Conservation (phyloP, 176 grass and related monocot species). For the Avena sativa region DNA sequence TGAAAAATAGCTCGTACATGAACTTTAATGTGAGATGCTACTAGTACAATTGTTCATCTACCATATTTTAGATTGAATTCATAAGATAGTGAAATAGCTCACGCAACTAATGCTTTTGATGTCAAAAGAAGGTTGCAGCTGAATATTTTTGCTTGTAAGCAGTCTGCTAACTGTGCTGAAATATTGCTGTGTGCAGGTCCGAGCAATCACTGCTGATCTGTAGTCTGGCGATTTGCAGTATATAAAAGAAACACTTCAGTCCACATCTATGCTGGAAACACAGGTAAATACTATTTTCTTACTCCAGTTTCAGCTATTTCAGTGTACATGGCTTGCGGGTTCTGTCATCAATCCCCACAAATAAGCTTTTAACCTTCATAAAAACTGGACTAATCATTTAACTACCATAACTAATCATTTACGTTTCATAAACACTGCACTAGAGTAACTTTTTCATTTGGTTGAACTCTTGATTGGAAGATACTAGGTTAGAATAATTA, state of each 20-base stretch:
- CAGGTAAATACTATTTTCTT: slow-evolving; percentile 43
- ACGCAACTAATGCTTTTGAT: not conserved
- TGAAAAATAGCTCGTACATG: too few species aligned
- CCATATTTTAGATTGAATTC: too few species aligned
- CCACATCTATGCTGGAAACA: slow-evolving; percentile 62
- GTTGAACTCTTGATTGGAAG: not conserved
- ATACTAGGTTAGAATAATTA: not conserved
- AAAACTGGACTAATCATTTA: not conserved
- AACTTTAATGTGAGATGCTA: too few species aligned
- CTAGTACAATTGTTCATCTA: too few species aligned
- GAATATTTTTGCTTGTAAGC: too few species aligned
- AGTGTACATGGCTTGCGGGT: not conserved
- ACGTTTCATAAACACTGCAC: not conserved
- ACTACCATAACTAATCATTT: too few species aligned
- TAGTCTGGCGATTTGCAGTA: slow-evolving; percentile 54
- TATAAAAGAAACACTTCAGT: slow-evolving; percentile 61
- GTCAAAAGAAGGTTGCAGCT: not conserved
- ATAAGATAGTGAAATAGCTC: too few species aligned
- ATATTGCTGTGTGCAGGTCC: slow-evolving; percentile 54
- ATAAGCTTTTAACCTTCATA: not conserved
- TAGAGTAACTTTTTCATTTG: not conserved
- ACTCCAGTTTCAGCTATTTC: slow-evolving; percentile 7
- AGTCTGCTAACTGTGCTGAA: slow-evolving; percentile 19
- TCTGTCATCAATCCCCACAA: not conserved
- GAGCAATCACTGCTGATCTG: slow-evolving; percentile 45